Conservation (phyloP, 495 filamentous ascomycete species). For the Oleoguttula mirabilis region DNA sequence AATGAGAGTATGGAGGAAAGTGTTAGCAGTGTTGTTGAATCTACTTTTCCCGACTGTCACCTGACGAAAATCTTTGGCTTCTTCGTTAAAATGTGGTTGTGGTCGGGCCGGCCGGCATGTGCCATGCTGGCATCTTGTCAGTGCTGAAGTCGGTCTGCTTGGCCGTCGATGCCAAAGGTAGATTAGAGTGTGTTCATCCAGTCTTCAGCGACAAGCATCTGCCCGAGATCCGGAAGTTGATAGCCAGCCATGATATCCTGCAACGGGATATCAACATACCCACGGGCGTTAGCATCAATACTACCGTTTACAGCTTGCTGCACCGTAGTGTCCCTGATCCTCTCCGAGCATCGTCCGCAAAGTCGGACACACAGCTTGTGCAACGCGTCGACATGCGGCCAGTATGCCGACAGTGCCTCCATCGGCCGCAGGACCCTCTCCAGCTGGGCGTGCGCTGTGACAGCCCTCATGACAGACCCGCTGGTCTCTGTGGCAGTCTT, state of each 20-base stretch:
- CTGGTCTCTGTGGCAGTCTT: background rate
- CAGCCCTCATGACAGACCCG: background rate
- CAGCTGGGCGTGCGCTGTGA: background rate
- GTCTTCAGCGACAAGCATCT: background rate
- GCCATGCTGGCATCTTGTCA: no score
- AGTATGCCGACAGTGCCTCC: background rate
- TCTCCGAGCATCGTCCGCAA: background rate
- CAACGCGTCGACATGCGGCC: constrained; percentile 1
- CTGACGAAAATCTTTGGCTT: no score
- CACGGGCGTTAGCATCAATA: background rate
- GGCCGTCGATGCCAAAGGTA: no score
- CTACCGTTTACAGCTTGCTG: background rate
- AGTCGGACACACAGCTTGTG: constrained; percentile 2
- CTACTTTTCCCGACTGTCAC: no score
- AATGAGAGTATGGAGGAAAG: background rate
- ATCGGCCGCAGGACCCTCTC: background rate
- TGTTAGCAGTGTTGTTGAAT: background rate
- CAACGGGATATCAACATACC: constrained; percentile 1
- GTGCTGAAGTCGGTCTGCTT: no score
- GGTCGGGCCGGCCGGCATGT: no score
- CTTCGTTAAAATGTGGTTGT: no score
- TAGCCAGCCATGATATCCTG: constrained; percentile 5
- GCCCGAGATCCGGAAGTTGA: constrained; percentile 4
- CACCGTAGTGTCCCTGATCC: background rate
- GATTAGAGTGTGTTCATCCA: constrained; percentile 3